These are phyloP conservation scores for Arctium minus DNA, from an alignment of 129 eudicot genomes.

Conservation along the genomic window DNA sequence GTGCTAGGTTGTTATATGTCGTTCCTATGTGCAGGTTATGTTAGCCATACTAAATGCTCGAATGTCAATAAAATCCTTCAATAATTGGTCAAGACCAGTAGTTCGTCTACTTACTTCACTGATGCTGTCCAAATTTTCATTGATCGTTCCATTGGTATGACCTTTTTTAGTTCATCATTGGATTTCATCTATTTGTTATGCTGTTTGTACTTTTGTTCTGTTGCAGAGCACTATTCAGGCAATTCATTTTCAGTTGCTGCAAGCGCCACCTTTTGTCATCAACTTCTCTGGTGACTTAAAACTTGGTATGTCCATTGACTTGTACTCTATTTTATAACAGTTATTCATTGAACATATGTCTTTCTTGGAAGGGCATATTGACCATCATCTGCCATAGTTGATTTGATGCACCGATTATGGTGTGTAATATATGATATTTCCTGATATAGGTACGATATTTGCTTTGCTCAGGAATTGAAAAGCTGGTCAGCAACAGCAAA, in stretches of 20 bases:
- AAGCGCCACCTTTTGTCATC: slow-evolving; percentile 72
- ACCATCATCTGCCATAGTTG: not conserved
- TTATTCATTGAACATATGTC: not conserved
- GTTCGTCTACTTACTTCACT: slow-evolving; percentile 44
- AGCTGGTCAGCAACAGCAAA: slow-evolving; percentile 25
- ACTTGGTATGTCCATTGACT: slow-evolving; percentile 47
- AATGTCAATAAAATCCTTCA: slow-evolving; percentile 65
- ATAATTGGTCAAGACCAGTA: slow-evolving; percentile 66
- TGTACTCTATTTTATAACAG: not conserved
- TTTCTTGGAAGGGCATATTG: not conserved
- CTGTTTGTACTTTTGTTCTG: not conserved
- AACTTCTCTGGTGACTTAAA: slow-evolving; percentile 73
- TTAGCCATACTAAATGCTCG: slow-evolving; percentile 80
- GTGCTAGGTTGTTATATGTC: not conserved
- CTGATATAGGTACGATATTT: not conserved
- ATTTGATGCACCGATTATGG: not conserved
- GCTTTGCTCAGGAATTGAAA: slow-evolving; percentile 46
- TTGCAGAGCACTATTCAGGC: slow-evolving; percentile 80
- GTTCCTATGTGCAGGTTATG: slow-evolving; percentile 42
- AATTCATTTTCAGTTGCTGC: slow-evolving; percentile 79
- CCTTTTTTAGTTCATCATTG: not conserved
- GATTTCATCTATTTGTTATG: slow-evolving; percentile 7
- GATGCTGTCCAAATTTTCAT: slow-evolving; percentile 83
- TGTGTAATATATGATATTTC: not conserved
- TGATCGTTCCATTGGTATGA: slow-evolving; percentile 85